These are phyloP conservation scores for Phytophthora ohioensis DNA, from an alignment of 352 stramenopile genomes.

Conservation along the genomic window DNA sequence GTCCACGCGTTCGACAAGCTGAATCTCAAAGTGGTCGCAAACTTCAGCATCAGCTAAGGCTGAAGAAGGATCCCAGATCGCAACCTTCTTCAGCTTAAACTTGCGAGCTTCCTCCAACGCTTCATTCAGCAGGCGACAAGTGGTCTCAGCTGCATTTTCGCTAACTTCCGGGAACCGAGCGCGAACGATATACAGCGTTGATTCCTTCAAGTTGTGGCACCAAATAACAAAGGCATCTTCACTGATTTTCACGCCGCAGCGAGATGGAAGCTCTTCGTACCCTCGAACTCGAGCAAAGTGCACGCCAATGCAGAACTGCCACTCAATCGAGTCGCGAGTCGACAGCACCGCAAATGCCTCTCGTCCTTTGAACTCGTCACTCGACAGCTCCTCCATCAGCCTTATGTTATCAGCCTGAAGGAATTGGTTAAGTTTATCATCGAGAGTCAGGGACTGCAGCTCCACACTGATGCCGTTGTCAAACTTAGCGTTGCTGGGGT, in stretches of 20 bases:
- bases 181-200: slow-evolving; percentile 61
- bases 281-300: slow-evolving; percentile 52
- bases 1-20: slow-evolving; percentile 48
- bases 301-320: slow-evolving; percentile 69
- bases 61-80: slow-evolving; percentile 53
- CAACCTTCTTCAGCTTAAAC: slow-evolving; percentile 51
- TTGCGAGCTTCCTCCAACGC: slow-evolving; percentile 51
- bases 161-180: slow-evolving; percentile 41
- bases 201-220: slow-evolving; percentile 73
- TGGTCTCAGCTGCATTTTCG: slow-evolving; percentile 21
- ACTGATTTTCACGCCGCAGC: slow-evolving; percentile 49
- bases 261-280: slow-evolving; percentile 45
- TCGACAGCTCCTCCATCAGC: slow-evolving; percentile 43
- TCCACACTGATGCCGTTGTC: neutral
- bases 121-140: slow-evolving; percentile 37
- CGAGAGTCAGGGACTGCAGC: slow-evolving; percentile 37
- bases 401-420: slow-evolving; percentile 52
- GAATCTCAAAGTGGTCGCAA: slow-evolving; percentile 38
- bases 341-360: slow-evolving; percentile 58
- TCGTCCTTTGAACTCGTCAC: slow-evolving; percentile 29
- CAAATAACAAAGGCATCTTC: slow-evolving; percentile 65
- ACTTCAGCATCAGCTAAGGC: slow-evolving; percentile 35
- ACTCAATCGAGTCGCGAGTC: slow-evolving; percentile 68
- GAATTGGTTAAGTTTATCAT: slow-evolving; percentile 49
- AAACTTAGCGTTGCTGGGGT: slow-evolving; percentile 18